Conservation (phyloP, 2,329 filamentous ascomycete species). For the Esteya vermicola region DNA sequence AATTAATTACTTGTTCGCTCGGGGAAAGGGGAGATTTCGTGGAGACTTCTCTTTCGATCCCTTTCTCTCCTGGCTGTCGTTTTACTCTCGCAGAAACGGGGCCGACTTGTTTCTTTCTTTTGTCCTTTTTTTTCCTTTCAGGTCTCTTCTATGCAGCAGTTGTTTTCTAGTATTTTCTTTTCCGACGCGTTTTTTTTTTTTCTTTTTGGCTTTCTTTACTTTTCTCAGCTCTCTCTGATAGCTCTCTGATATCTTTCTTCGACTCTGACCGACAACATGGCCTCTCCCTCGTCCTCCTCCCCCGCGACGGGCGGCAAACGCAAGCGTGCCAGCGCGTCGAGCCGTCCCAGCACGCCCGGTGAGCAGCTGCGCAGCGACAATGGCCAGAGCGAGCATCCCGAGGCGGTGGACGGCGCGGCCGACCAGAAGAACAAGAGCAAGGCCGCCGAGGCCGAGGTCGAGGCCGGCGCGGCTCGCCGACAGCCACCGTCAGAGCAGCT, state of each 20-base stretch:
- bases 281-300: conserved; percentile 1
- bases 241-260: neutral
- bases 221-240: neutral
- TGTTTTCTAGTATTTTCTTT: no score
- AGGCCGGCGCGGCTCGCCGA: neutral
- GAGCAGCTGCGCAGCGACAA: neutral
- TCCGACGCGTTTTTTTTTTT: neutral
- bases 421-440: neutral
- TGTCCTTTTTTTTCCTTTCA: neutral
- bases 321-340: conserved; percentile 7
- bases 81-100: no score
- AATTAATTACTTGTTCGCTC: no score
- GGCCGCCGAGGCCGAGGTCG: neutral
- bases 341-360: no score
- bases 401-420: no score
- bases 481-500: conserved; percentile 28
- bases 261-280: neutral
- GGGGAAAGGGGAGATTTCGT: no score
- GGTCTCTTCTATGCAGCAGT: neutral
- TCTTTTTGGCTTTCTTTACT: neutral
- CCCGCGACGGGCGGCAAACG: conserved; percentile 8
- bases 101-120: no score
- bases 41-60: no score
- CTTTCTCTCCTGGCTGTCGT: no score
- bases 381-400: neutral